Base-by-base conservation (phyloP, 2,329 filamentous ascomycete species). In the Aspergillus awamori region DNA sequence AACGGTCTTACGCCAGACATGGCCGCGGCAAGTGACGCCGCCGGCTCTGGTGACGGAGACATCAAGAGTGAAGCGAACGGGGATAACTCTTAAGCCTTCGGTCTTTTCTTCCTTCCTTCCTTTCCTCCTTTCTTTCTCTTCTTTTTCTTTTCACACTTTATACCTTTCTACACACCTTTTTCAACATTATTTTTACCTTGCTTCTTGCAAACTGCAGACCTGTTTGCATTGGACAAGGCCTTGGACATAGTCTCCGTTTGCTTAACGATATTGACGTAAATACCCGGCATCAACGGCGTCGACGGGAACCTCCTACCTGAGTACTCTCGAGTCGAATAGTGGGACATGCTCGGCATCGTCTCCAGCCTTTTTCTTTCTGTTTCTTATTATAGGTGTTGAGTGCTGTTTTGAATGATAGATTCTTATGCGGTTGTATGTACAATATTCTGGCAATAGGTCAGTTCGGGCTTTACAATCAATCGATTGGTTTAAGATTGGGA, bases 1-100 rank as follows among this genome's bases (percentile, higher is more conserved):
- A 78, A 79, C 64, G 77, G 75, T 30, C 72, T 78, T 22, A 79
- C 76, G 2, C 72, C 72, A 6, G 73, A 74, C 60, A 72, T 71
- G 67, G 64, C 67, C 17, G 62, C 65, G 1, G 73, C 70, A 10
- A 73, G 73, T 15, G 65, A 74, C 51, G 61, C 61, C 8, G 65
- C 60, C 48, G 61, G 59, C 28, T 64, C 67, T 26, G 68, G 62
- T 8, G 74, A 74, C 17, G 69, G 68, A 24, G 73, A 76, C 52
- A 67, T 73, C 30, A 77, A 77, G 65, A 72, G 70, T 49, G 74
- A 76, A 62, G 36, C 68, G 39, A 75, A 75, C 62, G 72, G 68
- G 36, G 73, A 76, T 56, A 59, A 59, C n/a, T 65, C 53, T 65
- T 57, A 59, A 53, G 39, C 54, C 48, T 57, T 56, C 39, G 20